Evolutionary conservation across 2,329 filamentous ascomycete genomes (phyloP), one percentile per base, ranked within the genome.

Genomic region (Metarhizium rileyi): DNA sequence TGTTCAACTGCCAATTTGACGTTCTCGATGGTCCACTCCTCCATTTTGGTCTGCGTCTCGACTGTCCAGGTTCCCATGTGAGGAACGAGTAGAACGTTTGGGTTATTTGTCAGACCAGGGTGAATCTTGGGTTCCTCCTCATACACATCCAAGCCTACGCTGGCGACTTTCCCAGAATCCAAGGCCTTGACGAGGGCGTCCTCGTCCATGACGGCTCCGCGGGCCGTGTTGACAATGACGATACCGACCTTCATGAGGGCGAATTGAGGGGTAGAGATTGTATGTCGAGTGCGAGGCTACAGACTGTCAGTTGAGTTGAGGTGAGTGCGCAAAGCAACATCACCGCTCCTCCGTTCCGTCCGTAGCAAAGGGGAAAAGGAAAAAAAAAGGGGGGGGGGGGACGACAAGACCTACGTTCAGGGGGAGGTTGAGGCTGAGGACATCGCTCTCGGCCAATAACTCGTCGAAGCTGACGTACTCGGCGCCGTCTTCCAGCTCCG

Each of bases 1-100:
- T 74, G 74, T 55, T 78, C 72, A 5, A 90, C 57, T 1, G 82
- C 86, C 55, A 72, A 67, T 22, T 75, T 72, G 28, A 90, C 75
- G 61, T 93, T 91, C 27, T 73, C 75, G 56, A 91, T 83, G 36
- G 80, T 77, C 82, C 83, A 88, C 60, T 81, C 75, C 67, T 91
- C 87, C 86, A 91, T 83, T 65, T 78, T 77, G 41, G 67, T 70
- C 63, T 76, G 71, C 6, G 77, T 80, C 68, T 80, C 87, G 26
- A 81, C 70, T 0, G 86, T 91, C 75, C 79, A 89, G 0, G 89
- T 94, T 0, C 88, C 88, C 86, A 94, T 87, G 65, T 94, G 89
- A 47, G 89, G 89, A 33, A 94, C 69, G 26, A 95, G 72, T 58
- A 91, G 72, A 22, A 87, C 86, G 56, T 80, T 77, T 2, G 80